Evolutionary conservation across 2,329 filamentous ascomycete species (phyloP), one percentile per base, ranked within the genome.

Genomic region (Ploettnerulaceae sp.): DNA sequence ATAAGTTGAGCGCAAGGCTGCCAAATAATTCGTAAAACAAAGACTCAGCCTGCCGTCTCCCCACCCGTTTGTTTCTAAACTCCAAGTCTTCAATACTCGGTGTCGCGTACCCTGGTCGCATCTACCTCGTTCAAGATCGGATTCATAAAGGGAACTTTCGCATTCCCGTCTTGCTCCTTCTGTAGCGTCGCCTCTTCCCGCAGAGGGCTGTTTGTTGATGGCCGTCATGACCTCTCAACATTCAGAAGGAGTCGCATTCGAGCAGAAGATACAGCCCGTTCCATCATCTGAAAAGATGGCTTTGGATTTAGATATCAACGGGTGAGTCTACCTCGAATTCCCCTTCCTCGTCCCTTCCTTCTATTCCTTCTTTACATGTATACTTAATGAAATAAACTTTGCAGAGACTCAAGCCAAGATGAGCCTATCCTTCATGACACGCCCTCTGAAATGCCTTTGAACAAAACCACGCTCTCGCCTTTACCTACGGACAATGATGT

Each of bases 261-360:
- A 75, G 59, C 65, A 73, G 59, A 81, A 79, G 68, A 66, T 69
- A 61, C 69, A 66, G 61, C 67, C 72, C 53, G 59, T 64, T 62
- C 61, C 66, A 64, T 66, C 69, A 58, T 64, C 67, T 60, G 70
- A 72, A 58, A 70, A 69, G 57, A 76, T 76, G 71, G 69, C 72
- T 49, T 67, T 77, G 47, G 70, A 77, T 59, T 64, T 67, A 51
- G 69, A 74, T 34, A 67, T 75, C 58, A 79, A 81, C 62, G 77
- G 77, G 79, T 82, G 69, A 75, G 78, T 76, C 61, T 62, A 55
- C 59, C 58, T 62, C 57, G 57, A 48, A 44, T 58, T 51, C 49
- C 58, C n/a, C 31, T 4, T 9, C 12, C 12, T 28, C 25, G 7
- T 39, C 51, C 55, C 38, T 61, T 57, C 51, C 29, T 54, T 61